A percentile compares a stretch with the other conserved stretches of the same genome.
phyloP scores from a whole-genome alignment of 2,329 filamentous ascomycete species.

The Domatiomyces globalis region DNA sequence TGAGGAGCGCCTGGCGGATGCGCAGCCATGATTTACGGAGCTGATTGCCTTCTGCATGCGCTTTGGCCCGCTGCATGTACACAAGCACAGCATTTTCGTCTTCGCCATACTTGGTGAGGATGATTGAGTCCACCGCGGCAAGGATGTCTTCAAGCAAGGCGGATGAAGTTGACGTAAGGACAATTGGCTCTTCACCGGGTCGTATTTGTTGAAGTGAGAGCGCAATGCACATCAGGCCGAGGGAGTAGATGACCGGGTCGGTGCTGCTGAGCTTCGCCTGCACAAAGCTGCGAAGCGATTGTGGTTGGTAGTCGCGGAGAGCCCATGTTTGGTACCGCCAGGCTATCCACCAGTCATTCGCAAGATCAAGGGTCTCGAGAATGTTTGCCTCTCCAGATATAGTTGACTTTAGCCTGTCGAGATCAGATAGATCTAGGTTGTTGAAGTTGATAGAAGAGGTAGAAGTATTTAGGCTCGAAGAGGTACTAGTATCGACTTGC shows the following conservation, averaged over 20 bases:
- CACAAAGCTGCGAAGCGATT: conserved; percentile 12
- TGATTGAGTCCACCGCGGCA: conserved; percentile 12
- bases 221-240: conserved; percentile 13
- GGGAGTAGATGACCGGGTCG: conserved; percentile 4
- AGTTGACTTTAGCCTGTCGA: conserved; percentile 12
- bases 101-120: conserved; percentile 9
- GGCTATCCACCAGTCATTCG: conserved; percentile 15
- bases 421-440: conserved; percentile 1
- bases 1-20: conserved; percentile 8
- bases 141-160: conserved; percentile 11
- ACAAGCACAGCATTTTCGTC: conserved; percentile 9
- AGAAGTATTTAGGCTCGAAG: neutral
- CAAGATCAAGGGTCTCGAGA: conserved; percentile 12
- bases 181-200: conserved; percentile 11
- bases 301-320: conserved; percentile 3
- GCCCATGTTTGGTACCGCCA: conserved; percentile 15
- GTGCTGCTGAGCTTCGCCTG: conserved; percentile 8
- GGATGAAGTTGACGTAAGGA: conserved; percentile 9
- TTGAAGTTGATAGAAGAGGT: conserved; percentile 1
- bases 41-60: conserved; percentile 14
- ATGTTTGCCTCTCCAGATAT: conserved; percentile 13
- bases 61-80: conserved; percentile 14
- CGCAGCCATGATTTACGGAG: conserved; percentile 15
- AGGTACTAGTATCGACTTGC: neutral
- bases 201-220: conserved; percentile 12